Conservation (phyloP, 2,329 filamentous ascomycete species). For the Aspergillus awamori region DNA sequence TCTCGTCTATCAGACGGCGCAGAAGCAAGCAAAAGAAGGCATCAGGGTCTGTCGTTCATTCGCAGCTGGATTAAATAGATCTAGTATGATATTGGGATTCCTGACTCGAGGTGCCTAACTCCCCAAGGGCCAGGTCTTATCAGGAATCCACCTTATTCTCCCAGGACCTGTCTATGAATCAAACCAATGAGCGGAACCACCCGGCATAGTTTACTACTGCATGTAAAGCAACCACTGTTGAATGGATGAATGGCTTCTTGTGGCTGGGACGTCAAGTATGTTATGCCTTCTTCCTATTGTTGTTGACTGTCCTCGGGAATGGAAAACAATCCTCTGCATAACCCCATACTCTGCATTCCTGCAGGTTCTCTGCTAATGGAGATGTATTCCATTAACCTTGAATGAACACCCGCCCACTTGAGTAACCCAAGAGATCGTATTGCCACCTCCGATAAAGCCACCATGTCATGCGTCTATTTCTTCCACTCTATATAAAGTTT, state of each 20-base stretch:
- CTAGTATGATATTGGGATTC: no score
- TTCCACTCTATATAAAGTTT: not conserved
- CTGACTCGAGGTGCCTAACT: no score
- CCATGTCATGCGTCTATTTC: not conserved
- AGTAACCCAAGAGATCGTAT: not conserved
- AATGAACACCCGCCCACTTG: not conserved
- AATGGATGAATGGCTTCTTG: not conserved
- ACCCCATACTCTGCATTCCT: conserved; percentile 4
- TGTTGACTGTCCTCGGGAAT: not conserved
- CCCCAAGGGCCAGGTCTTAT: no score
- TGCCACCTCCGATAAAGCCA: not conserved
- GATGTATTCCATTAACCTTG: not conserved
- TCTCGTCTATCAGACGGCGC: no score
- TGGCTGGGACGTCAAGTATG: conserved; percentile 1
- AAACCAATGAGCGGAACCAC: no score
- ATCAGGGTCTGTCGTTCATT: no score
- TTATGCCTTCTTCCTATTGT: not conserved
- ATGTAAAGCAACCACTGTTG: not conserved
- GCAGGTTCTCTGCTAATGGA: not conserved
- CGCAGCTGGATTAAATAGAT: no score
- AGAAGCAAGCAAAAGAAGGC: no score
- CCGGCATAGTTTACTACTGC: not conserved
- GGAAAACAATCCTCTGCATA: not conserved
- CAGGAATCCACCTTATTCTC: no score
- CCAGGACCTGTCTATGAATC: no score